Evolutionary conservation across 176 grass and related monocot species (phyloP), one percentile per base, ranked within the genome.

Genomic region (Oryza australiensis): DNA sequence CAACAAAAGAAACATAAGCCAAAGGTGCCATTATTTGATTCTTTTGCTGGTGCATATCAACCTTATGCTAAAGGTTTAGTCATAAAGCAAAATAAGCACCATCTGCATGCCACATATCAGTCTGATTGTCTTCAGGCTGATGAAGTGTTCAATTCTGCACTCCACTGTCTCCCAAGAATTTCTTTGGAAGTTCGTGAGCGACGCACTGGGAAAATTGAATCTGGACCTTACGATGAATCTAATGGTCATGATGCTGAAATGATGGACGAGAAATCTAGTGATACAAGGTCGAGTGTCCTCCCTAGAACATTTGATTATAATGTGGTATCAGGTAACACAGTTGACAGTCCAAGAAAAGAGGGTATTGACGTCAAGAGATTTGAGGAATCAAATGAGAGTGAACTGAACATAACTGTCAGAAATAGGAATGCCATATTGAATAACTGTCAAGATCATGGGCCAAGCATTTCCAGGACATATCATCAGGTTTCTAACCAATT

Each of bases 1-100:
- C 86, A 88, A 75, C 86, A 85, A 75, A 93, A 80, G 90, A 95
- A 92, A 78, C 86, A 95, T 28, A 88, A 35, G 51, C 88, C 84
- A 35, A 81, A 88, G 84, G 72, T 72, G 23, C 26, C 78, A 40
- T 86, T 64, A 64, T 89, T 89, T 84, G 87, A 88, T 43, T 77
- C 82, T 12, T 90, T 87, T 84, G 82, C 82, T 82, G 78, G 80
- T 60, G 90, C 84, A 73, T 87, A 88, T 60, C 80, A 81, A 33
- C 73, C 84, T 72, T 85, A 84, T 71, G 70, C 81, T 59, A 82
- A 76, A 76, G 66, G 64, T 76, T 80, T 26, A 65, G 4, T 70
- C 28, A 22, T 64, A 26, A 82, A 67, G 40, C 48, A 67, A 35
- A 87, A 46, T 73, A 87, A 60, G 20, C 55, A 60, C 22, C 55